phyloP scores from a whole-genome alignment of 2,329 filamentous ascomycete species.

The Colletotrichum acutatum region DNA sequence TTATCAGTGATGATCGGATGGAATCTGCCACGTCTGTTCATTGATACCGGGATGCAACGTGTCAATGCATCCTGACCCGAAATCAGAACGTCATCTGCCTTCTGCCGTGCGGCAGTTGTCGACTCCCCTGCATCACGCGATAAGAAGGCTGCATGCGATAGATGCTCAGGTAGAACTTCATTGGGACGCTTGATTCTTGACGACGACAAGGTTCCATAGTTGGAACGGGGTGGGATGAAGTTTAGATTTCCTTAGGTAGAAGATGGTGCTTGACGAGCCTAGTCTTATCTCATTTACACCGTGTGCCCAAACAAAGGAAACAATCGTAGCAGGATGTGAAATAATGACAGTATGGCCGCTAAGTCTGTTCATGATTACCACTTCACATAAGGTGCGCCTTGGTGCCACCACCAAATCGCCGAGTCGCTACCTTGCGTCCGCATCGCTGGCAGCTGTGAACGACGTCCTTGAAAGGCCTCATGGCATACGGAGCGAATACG shows the following conservation, averaged over 20 bases:
- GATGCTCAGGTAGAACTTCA: neutral
- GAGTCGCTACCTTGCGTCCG: constrained; percentile 25
- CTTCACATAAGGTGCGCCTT: constrained; percentile 27
- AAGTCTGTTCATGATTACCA: too few relatives aligned
- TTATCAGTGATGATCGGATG: neutral
- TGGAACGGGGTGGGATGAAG: neutral
- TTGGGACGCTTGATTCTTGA: neutral
- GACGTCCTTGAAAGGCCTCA: constrained; percentile 31
- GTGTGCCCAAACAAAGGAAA: neutral
- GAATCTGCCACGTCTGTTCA: neutral
- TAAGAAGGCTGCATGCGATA: neutral
- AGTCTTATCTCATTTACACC: too few relatives aligned
- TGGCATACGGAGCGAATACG: constrained; percentile 29
- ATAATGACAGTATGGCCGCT: too few relatives aligned
- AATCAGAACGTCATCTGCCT: neutral
- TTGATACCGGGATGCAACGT: neutral
- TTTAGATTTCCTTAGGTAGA: neutral
- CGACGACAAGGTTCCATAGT: neutral
- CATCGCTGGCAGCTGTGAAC: constrained; percentile 29
- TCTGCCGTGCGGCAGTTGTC: neutral
- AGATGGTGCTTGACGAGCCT: neutral
- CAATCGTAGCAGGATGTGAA: neutral
- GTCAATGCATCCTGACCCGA: neutral
- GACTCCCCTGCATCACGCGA: neutral
- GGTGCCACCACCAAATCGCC: constrained; percentile 26